Evolutionary conservation across 2,329 filamentous ascomycete species (phyloP), one percentile per base, ranked within the genome.

Genomic region (Berkeleyomyces basicola): DNA sequence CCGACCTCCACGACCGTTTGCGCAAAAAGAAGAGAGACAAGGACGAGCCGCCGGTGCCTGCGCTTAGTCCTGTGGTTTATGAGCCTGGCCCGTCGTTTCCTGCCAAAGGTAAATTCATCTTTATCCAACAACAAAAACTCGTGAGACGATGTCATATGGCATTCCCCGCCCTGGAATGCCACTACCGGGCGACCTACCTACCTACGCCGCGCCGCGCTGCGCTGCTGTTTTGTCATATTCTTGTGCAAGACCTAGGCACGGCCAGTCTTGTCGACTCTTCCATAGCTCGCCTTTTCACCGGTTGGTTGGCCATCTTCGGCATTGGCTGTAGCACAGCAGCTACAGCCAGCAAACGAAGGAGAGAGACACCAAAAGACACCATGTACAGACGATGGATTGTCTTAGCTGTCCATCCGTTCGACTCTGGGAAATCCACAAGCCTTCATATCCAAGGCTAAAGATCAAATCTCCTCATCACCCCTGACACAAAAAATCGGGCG

Each of bases 21-120:
- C 43, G 57, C 31, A 63, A 63, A 23, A 58, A 58, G 44, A 58
- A 42, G 37, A 63, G 43, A 39, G 61, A 58, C 36, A 59, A 33
- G 43, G 49, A 53, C 49, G 53, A 59, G 23, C 53, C 39, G 37
- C 33, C 53, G 2, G 53, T 49, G 37, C 44, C 61, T 16, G 61
- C 44, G n/a, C 44, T 63, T 23, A 63, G 44, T 49, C 61, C 61
- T 23, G 44, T 59, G 36, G 11, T 63, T n/a, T 63, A 63, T 39
- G 61, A 63, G 57, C 43, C 61, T 7, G 61, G 61, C 14, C 44
- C 53, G 10, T 59, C 53, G 33, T 63, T 51, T 51, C 53, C 61
- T n/a, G 53, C 61, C 31, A 63, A 58, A 47, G 55, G 61, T 63
- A 53, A 31, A 55, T 63, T 14, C 2, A 23, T 23, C 23, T 23